Conservation (phyloP, 2,329 filamentous ascomycete species). For the Pseudogymnoascus destructans region DNA sequence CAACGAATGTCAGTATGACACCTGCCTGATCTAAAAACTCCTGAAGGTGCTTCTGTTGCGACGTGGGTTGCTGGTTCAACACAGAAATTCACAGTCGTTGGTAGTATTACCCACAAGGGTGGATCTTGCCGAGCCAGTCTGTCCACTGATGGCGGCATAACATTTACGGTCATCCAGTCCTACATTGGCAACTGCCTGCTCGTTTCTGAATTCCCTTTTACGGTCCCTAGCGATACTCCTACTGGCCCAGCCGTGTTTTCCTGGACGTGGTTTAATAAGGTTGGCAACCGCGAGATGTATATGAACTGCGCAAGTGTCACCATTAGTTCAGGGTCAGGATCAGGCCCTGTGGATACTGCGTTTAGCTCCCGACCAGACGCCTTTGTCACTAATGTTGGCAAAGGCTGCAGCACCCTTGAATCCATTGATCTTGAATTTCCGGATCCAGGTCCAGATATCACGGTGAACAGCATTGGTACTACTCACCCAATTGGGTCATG, state of each 20-base stretch:
- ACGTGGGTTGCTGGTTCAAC: slow-evolving; percentile 37
- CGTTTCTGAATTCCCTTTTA: slow-evolving; percentile 26
- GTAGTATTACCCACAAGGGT: slow-evolving; percentile 37
- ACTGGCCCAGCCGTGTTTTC: slow-evolving; percentile 20
- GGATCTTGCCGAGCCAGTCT: slow-evolving; percentile 48
- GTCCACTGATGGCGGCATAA: slow-evolving; percentile 42
- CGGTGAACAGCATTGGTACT: slow-evolving; percentile 10
- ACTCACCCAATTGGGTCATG: not conserved
- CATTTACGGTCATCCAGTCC: slow-evolving; percentile 47
- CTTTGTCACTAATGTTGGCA: slow-evolving; percentile 44
- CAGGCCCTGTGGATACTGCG: not conserved
- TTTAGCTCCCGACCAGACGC: slow-evolving; percentile 40
- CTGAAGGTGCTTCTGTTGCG: slow-evolving; percentile 34
- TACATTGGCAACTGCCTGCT: slow-evolving; percentile 45
- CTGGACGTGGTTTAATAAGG: slow-evolving; percentile 45
- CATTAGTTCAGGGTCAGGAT: slow-evolving; percentile 27
- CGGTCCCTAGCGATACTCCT: slow-evolving; percentile 21
- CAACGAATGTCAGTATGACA: too few relatives aligned
- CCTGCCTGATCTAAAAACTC: slow-evolving; percentile 10
- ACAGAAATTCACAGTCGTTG: slow-evolving; percentile 38
- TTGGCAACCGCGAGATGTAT: slow-evolving; percentile 53
- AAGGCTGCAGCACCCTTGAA: slow-evolving; percentile 37
- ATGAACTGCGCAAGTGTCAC: slow-evolving; percentile 51
- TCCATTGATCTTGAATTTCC: slow-evolving; percentile 41
- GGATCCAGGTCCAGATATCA: slow-evolving; percentile 34